Base-by-base conservation (phyloP, 768 basidiomycete genomes). In the Plicaturopsis crispa region DNA sequence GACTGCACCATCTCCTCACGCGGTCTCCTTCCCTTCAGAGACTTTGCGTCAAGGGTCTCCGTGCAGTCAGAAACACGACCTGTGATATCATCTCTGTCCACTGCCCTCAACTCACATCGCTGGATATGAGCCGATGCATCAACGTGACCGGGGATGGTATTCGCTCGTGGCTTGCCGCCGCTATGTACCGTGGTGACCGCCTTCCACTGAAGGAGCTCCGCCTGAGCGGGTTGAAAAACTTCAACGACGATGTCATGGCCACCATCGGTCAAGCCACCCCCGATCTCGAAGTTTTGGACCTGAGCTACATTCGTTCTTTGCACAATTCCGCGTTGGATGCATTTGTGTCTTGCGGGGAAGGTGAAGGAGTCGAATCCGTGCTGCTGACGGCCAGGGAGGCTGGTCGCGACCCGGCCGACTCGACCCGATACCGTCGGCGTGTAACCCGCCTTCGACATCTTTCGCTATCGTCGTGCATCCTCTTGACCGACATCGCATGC, bases 241-340 rank as follows among this genome's bases (percentile, higher is more conserved):
- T 80, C 36, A 62, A 69, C 12, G 81, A 84, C 49, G 61, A 65
- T 8, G 70, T 72, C 48, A 73, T 93, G 72, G 55, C 65, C n/a
- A 59, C 63, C 7, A 62, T 92, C 24, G 89, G 83, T 5, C 72
- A 63, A 46, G 80, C 74, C 3, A 72, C 84, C 1, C 84, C 85
- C 14, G 62, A 67, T 48, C 70, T 93, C 16, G 84, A 89, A 55
- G 73, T 87, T 13, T 64, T 93, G 16, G 90, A 93, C 56, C 60
- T 91, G 44, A 85, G 83, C 59, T 84, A 85, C 50, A 67, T 73
- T 40, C 70, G 70, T 21, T 71, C 78, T 40, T 56, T 91, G 41
- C 82, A 80, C 53, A 88, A 90, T 53, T 80, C 83, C 2, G 75
- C 78, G 2, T 46, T 89, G 44, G 84, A 83, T 32, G 81, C 78